A percentile compares a stretch with the other conserved stretches of the same genome.
Evolutionary conservation across 1,284 basidiomycete genomes (phyloP).

Genomic region (Fistulinella cinereoalba): DNA sequence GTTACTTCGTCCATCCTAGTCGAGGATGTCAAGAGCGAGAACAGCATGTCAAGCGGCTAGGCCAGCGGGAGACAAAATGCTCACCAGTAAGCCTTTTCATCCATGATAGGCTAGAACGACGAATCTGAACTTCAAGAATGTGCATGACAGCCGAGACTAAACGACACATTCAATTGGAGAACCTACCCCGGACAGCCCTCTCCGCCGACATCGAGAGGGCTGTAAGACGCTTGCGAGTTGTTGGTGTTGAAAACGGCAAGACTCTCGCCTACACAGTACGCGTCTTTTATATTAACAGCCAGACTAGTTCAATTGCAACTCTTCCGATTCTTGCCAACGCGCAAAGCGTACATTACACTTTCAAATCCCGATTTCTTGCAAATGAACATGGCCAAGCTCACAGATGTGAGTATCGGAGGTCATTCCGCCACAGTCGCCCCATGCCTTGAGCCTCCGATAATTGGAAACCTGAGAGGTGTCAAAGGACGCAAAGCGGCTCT

Average conservation of each 20-base stretch:
- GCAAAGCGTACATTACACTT: conserved; percentile 54
- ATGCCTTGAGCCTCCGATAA: conserved; percentile 21
- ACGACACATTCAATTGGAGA: conserved; percentile 43
- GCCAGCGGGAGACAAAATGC: conserved; percentile 7
- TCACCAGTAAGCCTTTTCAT: conserved; percentile 18
- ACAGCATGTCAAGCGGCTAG: conserved; percentile 14
- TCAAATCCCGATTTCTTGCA: conserved; percentile 43
- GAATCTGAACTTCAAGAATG: too few relatives aligned
- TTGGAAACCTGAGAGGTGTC: conserved; percentile 39
- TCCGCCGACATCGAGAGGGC: conserved; percentile 56
- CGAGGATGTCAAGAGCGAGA: conserved; percentile 20
- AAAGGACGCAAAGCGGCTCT: conserved; percentile 43
- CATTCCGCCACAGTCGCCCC: conserved; percentile 13
- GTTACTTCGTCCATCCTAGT: neutral
- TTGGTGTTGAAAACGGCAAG: conserved; percentile 55
- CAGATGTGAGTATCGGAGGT: conserved; percentile 45
- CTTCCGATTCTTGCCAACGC: conserved; percentile 53
- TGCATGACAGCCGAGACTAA: conserved; percentile 22
- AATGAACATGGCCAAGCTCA: conserved; percentile 42
- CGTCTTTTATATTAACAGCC: conserved; percentile 11
- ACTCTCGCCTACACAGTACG: neutral
- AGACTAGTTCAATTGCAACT: conserved; percentile 59
- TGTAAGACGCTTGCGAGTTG: conserved; percentile 44
- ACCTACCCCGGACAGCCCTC: conserved; percentile 51
- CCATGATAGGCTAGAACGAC: conserved; percentile 4